Base-by-base conservation (phyloP, 2,329 filamentous ascomycete genomes). In the Emergomyces pasteurianus region DNA sequence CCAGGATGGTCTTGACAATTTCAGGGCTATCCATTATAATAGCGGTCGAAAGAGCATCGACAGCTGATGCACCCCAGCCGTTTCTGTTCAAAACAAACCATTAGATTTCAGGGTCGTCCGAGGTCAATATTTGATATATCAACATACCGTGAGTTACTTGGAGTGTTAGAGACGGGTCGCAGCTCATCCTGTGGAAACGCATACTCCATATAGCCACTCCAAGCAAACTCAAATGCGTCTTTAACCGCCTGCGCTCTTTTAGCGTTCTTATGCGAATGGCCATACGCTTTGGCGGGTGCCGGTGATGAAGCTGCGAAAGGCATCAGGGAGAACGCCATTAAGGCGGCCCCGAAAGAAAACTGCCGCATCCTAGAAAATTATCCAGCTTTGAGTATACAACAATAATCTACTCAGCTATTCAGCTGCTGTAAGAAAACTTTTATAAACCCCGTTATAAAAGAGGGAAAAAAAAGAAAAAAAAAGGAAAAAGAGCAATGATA, bases 141-240 rank as follows among this genome's bases (percentile, higher is more conserved):
- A 55, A 42, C 77, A 65, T 75, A 90, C 88, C 88, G 82, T 60
- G 89, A 88, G 71, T 95, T 85, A 26, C 79, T 78, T 62, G 76
- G 86, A 0, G 73, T 74, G 65, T 90, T 89, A 47, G 80, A 82
- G 16, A 89, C 78, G 0, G 90, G 89, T 63, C 78, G 79, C 10
- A 95, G 76, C 52, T 90, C 88, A 71, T 95, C 90, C 66, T 89
- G 83, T 0, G 87, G 88, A 64, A 89, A 92, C 0, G 89, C 89
- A 73, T 89, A 84, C 73, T 83, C 76, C 68, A 83, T 82, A 71
- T 92, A 92, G 1, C 86, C 87, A 62, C 85, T 74, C 87, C 88
- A 92, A 2, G 87, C 86, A 67, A 81, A 80, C 61, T 82, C 78
- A 68, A 92, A 92, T 0, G 85, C 85, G 60, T 84, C 81, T 70